Evolutionary conservation across 257 asterid species (phyloP).

Genomic region (Solanum bulbocastanum): DNA sequence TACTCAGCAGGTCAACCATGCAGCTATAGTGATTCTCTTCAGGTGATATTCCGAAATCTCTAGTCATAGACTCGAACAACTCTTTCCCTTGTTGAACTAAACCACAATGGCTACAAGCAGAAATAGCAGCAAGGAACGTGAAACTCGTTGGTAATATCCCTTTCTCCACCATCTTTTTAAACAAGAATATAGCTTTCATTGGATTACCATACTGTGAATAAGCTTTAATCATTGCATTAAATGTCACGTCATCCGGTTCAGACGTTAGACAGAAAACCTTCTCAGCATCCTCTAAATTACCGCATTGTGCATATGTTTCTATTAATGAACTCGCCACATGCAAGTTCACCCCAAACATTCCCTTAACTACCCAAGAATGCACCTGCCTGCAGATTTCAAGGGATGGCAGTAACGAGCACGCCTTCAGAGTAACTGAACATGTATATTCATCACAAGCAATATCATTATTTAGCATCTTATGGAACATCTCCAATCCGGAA

Average conservation of each 20-base stretch:
- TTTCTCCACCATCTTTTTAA: not conserved
- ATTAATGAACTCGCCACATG: conserved; percentile 16
- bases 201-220: conserved; percentile 10
- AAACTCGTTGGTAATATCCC: conserved; percentile 4
- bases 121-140: conserved; percentile 11
- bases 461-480: not conserved
- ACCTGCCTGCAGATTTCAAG: conserved; percentile 7
- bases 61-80: conserved; percentile 8
- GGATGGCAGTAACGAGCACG: conserved; percentile 10
- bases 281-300: conserved; percentile 8
- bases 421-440: conserved; percentile 1
- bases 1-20: conserved; percentile 22
- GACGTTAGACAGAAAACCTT: not conserved
- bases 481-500: conserved; percentile 1
- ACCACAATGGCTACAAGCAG: conserved; percentile 17
- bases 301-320: conserved; percentile 16
- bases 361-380: conserved; percentile 11
- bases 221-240: conserved; percentile 13
- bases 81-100: conserved; percentile 13
- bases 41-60: not conserved
- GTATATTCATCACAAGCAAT: conserved; percentile 10
- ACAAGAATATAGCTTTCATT: conserved; percentile 1
- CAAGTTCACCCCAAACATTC: not conserved
- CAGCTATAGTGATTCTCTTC: conserved; percentile 19
- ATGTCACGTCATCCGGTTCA: not conserved